These are phyloP conservation scores for Pleodorina starrii DNA, from an alignment of 139 green algal species.

Conservation along the genomic window DNA sequence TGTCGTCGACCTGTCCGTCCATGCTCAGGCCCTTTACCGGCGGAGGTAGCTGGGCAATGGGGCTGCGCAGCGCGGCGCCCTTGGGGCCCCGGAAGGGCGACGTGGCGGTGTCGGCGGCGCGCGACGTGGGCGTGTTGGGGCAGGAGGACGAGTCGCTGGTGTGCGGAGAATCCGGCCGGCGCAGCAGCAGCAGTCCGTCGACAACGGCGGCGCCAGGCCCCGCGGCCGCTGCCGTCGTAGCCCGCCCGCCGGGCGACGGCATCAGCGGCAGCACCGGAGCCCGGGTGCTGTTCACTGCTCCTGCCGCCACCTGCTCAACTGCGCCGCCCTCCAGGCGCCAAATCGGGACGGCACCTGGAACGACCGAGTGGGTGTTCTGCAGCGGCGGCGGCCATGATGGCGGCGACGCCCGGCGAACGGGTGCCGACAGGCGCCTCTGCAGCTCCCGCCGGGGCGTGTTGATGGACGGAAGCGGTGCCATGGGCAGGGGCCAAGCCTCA, in stretches of 20 bases:
- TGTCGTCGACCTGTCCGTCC: background rate
- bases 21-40: too few species aligned
- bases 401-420: background rate
- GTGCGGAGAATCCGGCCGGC: background rate
- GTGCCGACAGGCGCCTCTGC: background rate
- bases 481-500: constrained; percentile 9
- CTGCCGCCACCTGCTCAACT: too few species aligned
- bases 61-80: background rate
- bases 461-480: background rate
- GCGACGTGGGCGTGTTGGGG: constrained; percentile 29
- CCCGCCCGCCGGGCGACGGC: too few species aligned
- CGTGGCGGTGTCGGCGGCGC: background rate
- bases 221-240: too few species aligned
- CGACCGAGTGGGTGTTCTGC: background rate
- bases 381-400: background rate
- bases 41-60: too few species aligned
- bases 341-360: background rate
- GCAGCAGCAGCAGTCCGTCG: too few species aligned
- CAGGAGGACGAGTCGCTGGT: background rate
- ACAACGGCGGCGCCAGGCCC: too few species aligned
- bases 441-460: constrained; percentile 22
- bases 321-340: too few species aligned
- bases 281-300: too few species aligned
- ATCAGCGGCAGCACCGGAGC: background rate
- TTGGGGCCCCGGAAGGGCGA: constrained; percentile 37